Conservation (phyloP, 257 asterid species). For the Salvia hispanica region DNA sequence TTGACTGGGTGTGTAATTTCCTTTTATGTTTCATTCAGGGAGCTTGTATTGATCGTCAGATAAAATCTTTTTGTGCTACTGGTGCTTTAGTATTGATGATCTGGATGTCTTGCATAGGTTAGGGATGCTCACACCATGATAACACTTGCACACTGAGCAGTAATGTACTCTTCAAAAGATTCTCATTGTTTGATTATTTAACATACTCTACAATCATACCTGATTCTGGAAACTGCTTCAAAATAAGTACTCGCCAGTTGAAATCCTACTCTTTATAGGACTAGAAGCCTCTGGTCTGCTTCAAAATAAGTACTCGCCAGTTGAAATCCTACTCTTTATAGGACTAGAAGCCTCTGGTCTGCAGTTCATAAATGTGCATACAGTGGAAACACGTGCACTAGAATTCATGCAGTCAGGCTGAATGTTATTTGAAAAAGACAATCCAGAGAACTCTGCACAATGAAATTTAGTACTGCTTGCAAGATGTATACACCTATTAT, state of each 20-base stretch:
- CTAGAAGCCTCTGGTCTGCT: background rate
- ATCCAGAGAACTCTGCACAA: too few relatives aligned
- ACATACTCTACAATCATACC: background rate
- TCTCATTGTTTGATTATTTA: background rate
- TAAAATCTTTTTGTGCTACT: background rate
- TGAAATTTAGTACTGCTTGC: too few relatives aligned
- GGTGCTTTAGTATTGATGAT: background rate
- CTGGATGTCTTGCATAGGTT: background rate
- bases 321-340: slow-evolving; percentile 10
- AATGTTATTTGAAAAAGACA: too few relatives aligned
- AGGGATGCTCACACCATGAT: slow-evolving; percentile 1
- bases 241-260: background rate
- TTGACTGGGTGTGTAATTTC: background rate
- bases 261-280: slow-evolving; percentile 9
- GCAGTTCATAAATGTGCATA: background rate
- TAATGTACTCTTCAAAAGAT: background rate
- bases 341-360: background rate
- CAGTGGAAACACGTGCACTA: background rate
- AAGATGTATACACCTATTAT: too few relatives aligned
- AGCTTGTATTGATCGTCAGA: slow-evolving; percentile 5
- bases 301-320: background rate
- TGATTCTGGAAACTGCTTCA: background rate
- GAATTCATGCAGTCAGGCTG: too few relatives aligned
- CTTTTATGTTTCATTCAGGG: background rate
- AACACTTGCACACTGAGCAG: background rate